Evolutionary conservation across 2,329 filamentous ascomycete species (phyloP), one percentile per base, ranked within the genome.

Genomic region (Daldinia sp.): DNA sequence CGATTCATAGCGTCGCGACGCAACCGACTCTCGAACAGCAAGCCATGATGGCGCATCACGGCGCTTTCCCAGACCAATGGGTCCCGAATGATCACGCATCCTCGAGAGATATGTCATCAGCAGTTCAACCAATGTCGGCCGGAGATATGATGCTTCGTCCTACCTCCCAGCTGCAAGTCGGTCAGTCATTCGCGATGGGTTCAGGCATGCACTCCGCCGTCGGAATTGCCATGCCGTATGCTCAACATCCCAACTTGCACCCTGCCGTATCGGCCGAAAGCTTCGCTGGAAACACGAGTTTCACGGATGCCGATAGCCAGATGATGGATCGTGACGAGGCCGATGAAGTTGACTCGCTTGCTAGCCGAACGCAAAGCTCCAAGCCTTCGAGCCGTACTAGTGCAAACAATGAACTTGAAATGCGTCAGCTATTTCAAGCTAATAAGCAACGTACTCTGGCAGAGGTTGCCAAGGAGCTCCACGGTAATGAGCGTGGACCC

Each of bases 391-490:
- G 85, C 25, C 84, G 88, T 49, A 88, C 90, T 13, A 93, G 87
- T 66, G 90, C 90, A 2, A 92, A 92, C 67, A 94, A 94, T 70
- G 91, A 94, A 75, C 83, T 91, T 61, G 91, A 94, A 75, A 88
- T 94, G 84, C 85, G 91, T 41, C 89, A 92, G 72, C 82, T 94
- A 50, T 90, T 92, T 66, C 79, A 82, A n/a, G 81, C 83, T 58
- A 93, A 93, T 73, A 86, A 87, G 65, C 83, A 87, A 65, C 87
- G 91, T 29, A 83, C 78, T 27, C 77, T 94, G 23, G 85, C 87
- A 67, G 90, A 94, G 7, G 88, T 94, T 13, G 91, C 91, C 2
- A 82, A 84, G 30, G 90, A 94, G 75, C 84, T 94, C 23, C 90
- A 93, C 68, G 89, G 89, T 43, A 93, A 92, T 69, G 91, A 94